These are phyloP conservation scores for Kluyveromyces lactis DNA, from an alignment of 805 yeast genomes.

Conservation along the genomic window DNA sequence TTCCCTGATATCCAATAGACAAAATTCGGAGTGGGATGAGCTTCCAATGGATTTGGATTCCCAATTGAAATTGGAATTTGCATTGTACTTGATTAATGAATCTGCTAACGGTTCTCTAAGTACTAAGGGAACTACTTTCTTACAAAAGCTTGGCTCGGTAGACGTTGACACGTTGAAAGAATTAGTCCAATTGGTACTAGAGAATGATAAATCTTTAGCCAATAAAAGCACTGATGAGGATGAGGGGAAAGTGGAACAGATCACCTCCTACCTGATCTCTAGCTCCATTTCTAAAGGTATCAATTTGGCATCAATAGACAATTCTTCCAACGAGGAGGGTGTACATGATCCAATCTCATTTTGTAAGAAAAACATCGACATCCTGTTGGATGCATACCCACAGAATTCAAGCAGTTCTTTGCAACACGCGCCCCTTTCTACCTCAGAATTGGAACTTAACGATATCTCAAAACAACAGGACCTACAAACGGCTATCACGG, in stretches of 20 bases:
- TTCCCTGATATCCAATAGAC: not conserved
- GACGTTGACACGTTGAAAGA: not conserved
- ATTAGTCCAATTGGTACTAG: not conserved
- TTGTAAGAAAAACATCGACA: conserved; percentile 23
- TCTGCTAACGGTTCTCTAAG: not conserved
- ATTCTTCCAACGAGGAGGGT: conserved; percentile 4
- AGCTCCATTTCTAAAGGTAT: conserved; percentile 23
- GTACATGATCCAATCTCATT: conserved; percentile 19
- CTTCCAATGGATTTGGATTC: not conserved
- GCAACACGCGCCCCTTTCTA: no score
- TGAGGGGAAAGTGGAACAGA: conserved; percentile 13
- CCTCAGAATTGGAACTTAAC: not conserved
- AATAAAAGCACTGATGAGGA: conserved; percentile 1
- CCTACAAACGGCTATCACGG: conserved; percentile 54
- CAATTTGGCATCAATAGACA: conserved; percentile 15
- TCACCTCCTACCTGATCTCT: conserved; percentile 26
- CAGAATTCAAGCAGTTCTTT: no score
- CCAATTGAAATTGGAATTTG: conserved; percentile 2
- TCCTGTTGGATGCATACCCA: conserved; percentile 9
- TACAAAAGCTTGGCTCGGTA: not conserved
- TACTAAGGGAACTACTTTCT: not conserved
- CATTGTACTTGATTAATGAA: not conserved
- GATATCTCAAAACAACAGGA: conserved; percentile 9
- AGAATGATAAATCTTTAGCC: not conserved
- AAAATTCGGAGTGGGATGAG: not conserved